Base-by-base conservation (phyloP, 1,284 basidiomycete genomes). In the Trametes pubescens region DNA sequence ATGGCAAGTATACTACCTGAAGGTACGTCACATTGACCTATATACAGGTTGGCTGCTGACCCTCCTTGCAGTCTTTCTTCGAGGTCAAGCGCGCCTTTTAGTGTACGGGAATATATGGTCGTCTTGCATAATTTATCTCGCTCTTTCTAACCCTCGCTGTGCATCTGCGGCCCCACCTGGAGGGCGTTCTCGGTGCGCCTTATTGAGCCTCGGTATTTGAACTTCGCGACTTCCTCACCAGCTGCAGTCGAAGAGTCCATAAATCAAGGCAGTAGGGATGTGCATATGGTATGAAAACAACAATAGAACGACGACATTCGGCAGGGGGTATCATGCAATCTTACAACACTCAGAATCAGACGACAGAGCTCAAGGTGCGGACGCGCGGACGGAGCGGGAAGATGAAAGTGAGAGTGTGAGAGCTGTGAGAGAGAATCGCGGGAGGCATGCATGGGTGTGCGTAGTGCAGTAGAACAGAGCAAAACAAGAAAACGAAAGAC, bases 1-100 rank as follows among this genome's bases (percentile, higher is more conserved):
- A 34, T 99, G 96, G 94, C 98, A 99, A 79, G 87, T 99, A 61
- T 98, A 97, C 81, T 99, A 99, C 82, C 84, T 99, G 64, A 97
- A 98, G 84, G 94, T 91, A 70, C 76, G 87, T 77, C 14, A 8
- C 21, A 21, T 51, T 46, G 10, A 21, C 18, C 10, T 14, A 21
- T 51, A 9, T 18, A 4, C 43, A 3, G 3, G 8, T 5, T n/a
- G 7, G 43, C 7, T 38, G 43, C 64, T 69, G 16, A 57, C 43
- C 43, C 38, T 61, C 56, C 46, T 35, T 62, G 16, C 69, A 87
- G 92, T 93, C 91, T 9, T 95, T 95, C 86, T 97, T 97, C 73
- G 95, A 97, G 81, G 94, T 96, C 65, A 97, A 97, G 78, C 89
- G 95, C 77, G 92, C 96, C 75, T 93, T 96, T 78, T 94, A 82